Evolutionary conservation across 768 basidiomycete species (phyloP), one percentile per base, ranked within the genome.

Genomic region (Dacryopinax primogenitus): DNA sequence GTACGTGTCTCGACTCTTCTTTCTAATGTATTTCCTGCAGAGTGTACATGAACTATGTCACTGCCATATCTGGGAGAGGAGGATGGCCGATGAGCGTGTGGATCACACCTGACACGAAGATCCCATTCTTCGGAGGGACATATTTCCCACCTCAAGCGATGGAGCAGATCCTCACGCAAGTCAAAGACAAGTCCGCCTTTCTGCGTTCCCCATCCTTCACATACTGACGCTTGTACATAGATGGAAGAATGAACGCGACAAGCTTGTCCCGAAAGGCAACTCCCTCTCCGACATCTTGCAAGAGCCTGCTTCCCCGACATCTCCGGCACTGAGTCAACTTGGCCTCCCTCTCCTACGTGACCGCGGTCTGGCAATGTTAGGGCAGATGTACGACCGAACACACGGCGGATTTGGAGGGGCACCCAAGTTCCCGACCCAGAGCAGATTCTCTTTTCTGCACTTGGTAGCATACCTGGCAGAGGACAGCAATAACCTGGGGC

Each of bases 21-120:
- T 4, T 44, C 41, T 44, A 23, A 58, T 9, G 23, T 30, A 23
- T 32, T 30, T 11, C 11, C 11, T 30, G 13, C 67, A 66, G 77
- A n/a, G 66, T 78, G n/a, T 78, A 78, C 67, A 78, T 78, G 78
- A 75, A 71, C 0, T 78, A 76, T 70, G 68, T 78, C 0, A 77
- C 77, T 51, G 73, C 73, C 1, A 73, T 72, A 0, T 68, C 70
- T 12, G 73, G 74, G 15, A 67, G 73, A 11, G 74, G 74, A 1
- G 74, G 74, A 0, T 75, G 74, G 74, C 74, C 74, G 13, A 73
- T 75, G 74, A 74, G 74, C 30, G 71, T 75, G 7, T 58, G 51
- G 51, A 58, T 58, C 51, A 58, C 51, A 28, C 51, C 51, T 3
- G 51, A 58, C 51, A 58, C 51, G 51, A 58, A 58, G 67, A 70